These are phyloP conservation scores for Quercus phellos DNA, from an alignment of 331 rosid species.

Conservation along the genomic window DNA sequence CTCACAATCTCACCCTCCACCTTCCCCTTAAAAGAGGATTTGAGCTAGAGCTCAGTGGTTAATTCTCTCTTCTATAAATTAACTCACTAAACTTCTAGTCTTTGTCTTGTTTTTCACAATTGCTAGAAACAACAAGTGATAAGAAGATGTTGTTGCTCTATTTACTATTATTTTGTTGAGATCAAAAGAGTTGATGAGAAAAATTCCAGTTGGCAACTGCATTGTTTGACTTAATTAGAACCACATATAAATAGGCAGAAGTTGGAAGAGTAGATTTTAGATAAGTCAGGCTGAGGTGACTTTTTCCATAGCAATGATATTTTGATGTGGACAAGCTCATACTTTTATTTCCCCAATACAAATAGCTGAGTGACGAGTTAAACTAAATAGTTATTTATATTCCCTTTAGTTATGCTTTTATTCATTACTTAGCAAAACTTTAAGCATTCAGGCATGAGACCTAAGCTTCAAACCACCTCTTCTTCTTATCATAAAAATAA, in stretches of 20 bases:
- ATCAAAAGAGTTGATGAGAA: not conserved
- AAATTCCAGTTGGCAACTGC: not conserved
- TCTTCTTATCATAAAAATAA: not conserved
- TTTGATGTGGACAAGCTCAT: not conserved
- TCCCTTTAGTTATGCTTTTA: not conserved
- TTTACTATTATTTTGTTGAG: not conserved
- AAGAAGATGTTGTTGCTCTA: not conserved
- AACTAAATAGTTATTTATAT: not conserved
- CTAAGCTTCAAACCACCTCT: not conserved
- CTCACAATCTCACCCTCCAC: too few species aligned
- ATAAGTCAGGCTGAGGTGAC: not conserved
- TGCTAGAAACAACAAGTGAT: not conserved
- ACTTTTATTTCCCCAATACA: not conserved
- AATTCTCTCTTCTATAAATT: slow-evolving; percentile 14
- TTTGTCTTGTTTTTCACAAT: not conserved
- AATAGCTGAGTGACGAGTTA: not conserved
- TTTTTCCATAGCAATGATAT: not conserved
- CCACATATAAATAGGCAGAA: not conserved
- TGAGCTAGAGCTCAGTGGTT: too few species aligned
- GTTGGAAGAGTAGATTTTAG: not conserved
- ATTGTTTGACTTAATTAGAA: not conserved
- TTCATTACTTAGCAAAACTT: not conserved
- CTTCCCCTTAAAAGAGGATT: too few species aligned
- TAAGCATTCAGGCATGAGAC: not conserved
- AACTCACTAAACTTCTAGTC: not conserved